These are phyloP conservation scores for Penicillium griseofulvum DNA, from an alignment of 2,329 filamentous ascomycete species.

Conservation along the genomic window DNA sequence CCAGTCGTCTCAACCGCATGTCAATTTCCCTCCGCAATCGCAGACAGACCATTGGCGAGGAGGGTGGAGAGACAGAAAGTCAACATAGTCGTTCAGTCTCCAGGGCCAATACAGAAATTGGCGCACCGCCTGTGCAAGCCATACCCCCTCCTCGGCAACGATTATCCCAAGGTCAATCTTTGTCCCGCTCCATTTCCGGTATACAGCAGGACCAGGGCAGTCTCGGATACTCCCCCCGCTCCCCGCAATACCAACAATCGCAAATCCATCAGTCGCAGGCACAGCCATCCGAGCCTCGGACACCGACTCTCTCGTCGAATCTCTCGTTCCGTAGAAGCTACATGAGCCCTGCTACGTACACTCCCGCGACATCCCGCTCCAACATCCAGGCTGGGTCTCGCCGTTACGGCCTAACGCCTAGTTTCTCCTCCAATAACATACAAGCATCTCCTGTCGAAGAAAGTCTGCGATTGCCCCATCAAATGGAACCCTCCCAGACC, in stretches of 20 bases:
- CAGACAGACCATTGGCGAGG: constrained; percentile 39
- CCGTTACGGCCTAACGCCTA: constrained; percentile 34
- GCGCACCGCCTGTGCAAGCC: constrained; percentile 28
- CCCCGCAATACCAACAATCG: constrained; percentile 23
- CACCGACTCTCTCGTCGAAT: constrained; percentile 27
- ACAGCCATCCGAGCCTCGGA: constrained; percentile 24
- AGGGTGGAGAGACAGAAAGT: constrained; percentile 29
- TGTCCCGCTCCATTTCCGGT: constrained; percentile 25
- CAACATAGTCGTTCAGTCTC: constrained; percentile 39
- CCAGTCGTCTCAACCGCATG: constrained; percentile 40
- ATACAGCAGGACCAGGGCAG: constrained; percentile 22
- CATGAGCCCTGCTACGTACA: constrained; percentile 32
- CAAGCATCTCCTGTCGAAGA: constrained; percentile 21
- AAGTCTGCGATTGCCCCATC: constrained; percentile 18
- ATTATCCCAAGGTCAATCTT: constrained; percentile 28
- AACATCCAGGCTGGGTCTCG: constrained; percentile 45
- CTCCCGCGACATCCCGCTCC: constrained; percentile 36
- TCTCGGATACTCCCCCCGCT: constrained; percentile 21
- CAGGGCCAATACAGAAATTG: constrained; percentile 44
- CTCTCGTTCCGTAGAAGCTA: constrained; percentile 41
- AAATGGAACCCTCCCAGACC: constrained; percentile 28
- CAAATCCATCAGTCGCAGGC: constrained; percentile 18
- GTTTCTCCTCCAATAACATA: constrained; percentile 17
- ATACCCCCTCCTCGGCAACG: constrained; percentile 36
- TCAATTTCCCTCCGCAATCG: constrained; percentile 41